phyloP scores from a whole-genome alignment of 106 monocot genomes.

The Platanthera guangdongensis region DNA sequence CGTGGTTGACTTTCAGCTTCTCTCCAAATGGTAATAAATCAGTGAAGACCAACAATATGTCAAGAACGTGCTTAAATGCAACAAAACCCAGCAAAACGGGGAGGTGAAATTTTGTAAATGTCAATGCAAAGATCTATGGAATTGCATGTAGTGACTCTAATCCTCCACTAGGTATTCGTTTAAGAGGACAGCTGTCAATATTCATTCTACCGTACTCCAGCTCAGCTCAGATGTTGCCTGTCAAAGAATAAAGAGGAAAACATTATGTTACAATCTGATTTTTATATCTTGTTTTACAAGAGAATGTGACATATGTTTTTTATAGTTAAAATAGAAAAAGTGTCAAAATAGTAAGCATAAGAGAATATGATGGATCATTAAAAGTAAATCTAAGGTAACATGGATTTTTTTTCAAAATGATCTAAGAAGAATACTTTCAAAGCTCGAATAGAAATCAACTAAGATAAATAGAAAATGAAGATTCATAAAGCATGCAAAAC shows the following conservation, averaged over 20 bases:
- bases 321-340: background rate
- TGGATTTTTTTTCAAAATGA: no score
- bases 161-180: slow-evolving; percentile 94
- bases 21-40: slow-evolving; percentile 78
- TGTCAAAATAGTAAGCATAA: no score
- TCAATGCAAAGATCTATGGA: slow-evolving; percentile 99
- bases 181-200: slow-evolving; percentile 91
- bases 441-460: no score
- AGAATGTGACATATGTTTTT: no score
- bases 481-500: no score
- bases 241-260: slow-evolving; percentile 6
- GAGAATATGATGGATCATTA: no score
- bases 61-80: slow-evolving; percentile 71
- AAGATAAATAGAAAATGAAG: no score
- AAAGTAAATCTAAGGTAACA: slow-evolving; percentile 9
- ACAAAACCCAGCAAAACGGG: slow-evolving; percentile 96
- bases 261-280: background rate
- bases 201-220: slow-evolving; percentile 99
- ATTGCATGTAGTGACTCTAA: slow-evolving; percentile 94
- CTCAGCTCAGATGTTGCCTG: slow-evolving; percentile 95
- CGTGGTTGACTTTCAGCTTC: slow-evolving; percentile 49
- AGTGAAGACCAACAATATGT: slow-evolving; percentile 72
- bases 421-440: no score
- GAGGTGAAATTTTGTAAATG: slow-evolving; percentile 90
- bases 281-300: background rate